Percentiles rank a stretch among this genome's conserved stretches.
These are phyloP conservation scores for Acorus gramineus DNA, from an alignment of 106 monocot species.

Conservation along the genomic window DNA sequence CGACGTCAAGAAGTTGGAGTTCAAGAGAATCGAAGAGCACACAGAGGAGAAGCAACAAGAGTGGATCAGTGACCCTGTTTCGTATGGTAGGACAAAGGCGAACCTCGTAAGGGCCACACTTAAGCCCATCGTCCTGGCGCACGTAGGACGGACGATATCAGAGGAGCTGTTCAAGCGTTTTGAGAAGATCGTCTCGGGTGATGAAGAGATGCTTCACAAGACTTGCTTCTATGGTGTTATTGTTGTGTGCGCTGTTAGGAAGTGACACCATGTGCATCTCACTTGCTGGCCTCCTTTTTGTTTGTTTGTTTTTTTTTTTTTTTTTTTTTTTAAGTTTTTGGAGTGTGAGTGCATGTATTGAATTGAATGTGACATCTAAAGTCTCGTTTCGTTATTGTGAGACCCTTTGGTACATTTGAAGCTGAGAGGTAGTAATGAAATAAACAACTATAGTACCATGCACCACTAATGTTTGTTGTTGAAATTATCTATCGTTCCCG, in stretches of 20 bases:
- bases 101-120: conserved; percentile 36
- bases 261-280: background rate
- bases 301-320: background rate
- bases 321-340: background rate
- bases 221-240: conserved; percentile 50
- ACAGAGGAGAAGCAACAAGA: conserved; percentile 44
- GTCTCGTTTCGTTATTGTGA: too few relatives aligned
- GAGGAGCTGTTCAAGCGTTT: conserved; percentile 44
- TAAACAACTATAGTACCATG: too few relatives aligned
- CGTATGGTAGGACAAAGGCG: conserved; percentile 31
- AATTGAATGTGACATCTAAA: too few relatives aligned
- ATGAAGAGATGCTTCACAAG: conserved; percentile 25
- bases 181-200: conserved; percentile 24
- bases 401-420: too few relatives aligned
- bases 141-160: conserved; percentile 19
- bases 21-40: conserved; percentile 27
- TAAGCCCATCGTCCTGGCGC: conserved; percentile 36
- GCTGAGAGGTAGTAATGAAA: too few relatives aligned
- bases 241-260: conserved; percentile 41
- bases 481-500: too few relatives aligned
- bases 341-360: background rate
- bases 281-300: too few relatives aligned
- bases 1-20: conserved; percentile 31
- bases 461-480: too few relatives aligned
- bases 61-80: conserved; percentile 28